Percentiles rank a stretch among this genome's conserved stretches.
phyloP scores from a whole-genome alignment of 1,139 yeast species.

The Lodderomyces metapsilosis region DNA sequence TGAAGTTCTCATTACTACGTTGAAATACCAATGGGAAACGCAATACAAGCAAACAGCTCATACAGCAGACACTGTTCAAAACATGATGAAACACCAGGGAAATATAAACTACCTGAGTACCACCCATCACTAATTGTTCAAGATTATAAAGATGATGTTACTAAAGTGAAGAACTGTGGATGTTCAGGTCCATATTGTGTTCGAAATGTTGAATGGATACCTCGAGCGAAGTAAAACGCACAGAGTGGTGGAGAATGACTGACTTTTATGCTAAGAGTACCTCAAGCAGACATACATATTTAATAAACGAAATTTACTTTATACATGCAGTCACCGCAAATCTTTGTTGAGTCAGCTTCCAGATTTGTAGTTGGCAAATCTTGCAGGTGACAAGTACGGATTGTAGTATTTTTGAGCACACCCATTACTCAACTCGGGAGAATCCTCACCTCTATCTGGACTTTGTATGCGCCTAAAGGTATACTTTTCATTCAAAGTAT shows the following conservation, averaged over 20 bases:
- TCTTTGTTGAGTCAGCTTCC: no score
- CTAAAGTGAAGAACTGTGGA: constrained; percentile 41
- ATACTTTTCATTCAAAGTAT: neutral
- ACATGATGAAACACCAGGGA: neutral
- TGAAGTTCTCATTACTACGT: no score
- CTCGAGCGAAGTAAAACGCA: constrained; percentile 22
- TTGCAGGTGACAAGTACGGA: constrained; percentile 10
- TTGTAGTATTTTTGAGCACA: constrained; percentile 9
- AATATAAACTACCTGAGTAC: constrained; percentile 3
- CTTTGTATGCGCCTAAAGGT: neutral
- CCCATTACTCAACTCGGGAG: constrained; percentile 1
- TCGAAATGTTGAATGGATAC: constrained; percentile 45
- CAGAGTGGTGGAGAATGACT: neutral
- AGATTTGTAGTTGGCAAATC: constrained; percentile 6
- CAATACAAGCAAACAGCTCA: neutral
- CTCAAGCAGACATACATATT: no score
- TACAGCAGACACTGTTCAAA: neutral
- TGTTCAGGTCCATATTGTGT: constrained; percentile 46
- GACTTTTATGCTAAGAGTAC: no score
- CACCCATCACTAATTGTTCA: constrained; percentile 46
- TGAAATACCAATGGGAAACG: neutral
- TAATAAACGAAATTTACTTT: no score
- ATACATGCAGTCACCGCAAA: no score
- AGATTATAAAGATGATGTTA: constrained; percentile 41
- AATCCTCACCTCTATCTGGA: neutral